Evolutionary conservation across 305 asterid genomes (phyloP), one percentile per base, ranked within the genome.

Genomic region (Fraxinus dipetala): DNA sequence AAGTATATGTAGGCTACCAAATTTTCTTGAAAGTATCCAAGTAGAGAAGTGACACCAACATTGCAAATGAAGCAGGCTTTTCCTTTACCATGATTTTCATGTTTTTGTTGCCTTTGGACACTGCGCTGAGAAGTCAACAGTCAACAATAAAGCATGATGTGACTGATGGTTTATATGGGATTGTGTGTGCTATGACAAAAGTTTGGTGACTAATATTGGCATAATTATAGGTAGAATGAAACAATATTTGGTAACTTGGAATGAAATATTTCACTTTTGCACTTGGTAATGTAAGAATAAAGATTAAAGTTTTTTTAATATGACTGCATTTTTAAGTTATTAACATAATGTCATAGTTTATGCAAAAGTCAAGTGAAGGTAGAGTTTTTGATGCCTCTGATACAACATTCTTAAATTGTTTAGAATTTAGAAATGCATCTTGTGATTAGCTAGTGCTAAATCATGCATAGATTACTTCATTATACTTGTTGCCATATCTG

Each of bases 401-500:
- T 30, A 30, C 75, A 1, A 30, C 75, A 69, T 30, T 13, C 22
- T 24, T 14, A 30, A 28, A 30, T 69, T 31, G 38, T 69, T 31
- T 16, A 69, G 48, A 20, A 31, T 6, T 22, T n/a, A 32, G 16
- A 72, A 79, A 13, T 75, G 76, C 43, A 74, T 69, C 45, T 78
- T 65, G 83, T 65, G 70, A 43, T 0, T 45, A 59, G 43, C 8
- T 69, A 38, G 74, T 79, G 74, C 74, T 22, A 18, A 61, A 59
- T 79, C 79, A 38, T 78, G 78, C 70, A 70, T 76, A 32, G 78
- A 83, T 82, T 81, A 78, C 77, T 77, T 61, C 77, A 28, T 34
- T 30, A 40, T 74, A 63, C 76, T 48, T 83, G 26, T 26, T 77
- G 80, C 74, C 84, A 24, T 78, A 20, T 88, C 85, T 83, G 87